phyloP scores from a whole-genome alignment of 1,284 basidiomycete species.

The Peniophora sp. region DNA sequence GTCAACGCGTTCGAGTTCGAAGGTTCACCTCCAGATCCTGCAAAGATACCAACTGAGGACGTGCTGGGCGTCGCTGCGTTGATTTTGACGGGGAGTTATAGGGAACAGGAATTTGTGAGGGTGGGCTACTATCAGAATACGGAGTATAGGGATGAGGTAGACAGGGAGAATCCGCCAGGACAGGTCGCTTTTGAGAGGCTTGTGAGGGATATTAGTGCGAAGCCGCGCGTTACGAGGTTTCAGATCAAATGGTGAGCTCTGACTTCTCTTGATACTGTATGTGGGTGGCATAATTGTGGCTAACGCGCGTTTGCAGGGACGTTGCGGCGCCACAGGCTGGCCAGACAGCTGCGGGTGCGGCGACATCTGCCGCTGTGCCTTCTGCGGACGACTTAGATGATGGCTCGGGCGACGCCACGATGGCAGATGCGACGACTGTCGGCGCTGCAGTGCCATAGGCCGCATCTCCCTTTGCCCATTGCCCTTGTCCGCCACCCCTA shows the following conservation, averaged over 20 bases:
- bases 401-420: not conserved
- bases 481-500: no score
- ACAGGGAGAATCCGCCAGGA: slow-evolving; percentile 67
- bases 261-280: no score
- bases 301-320: slow-evolving; percentile 41
- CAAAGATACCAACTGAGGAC: slow-evolving; percentile 77
- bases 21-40: slow-evolving; percentile 61
- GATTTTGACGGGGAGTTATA: slow-evolving; percentile 85
- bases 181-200: slow-evolving; percentile 74
- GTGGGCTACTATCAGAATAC: slow-evolving; percentile 99
- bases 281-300: slow-evolving; percentile 1
- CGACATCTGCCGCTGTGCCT: slow-evolving; percentile 71
- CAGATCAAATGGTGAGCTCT: slow-evolving; percentile 73
- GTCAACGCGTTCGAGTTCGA: slow-evolving; percentile 98
- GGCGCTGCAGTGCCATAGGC: no score
- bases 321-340: slow-evolving; percentile 47
- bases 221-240: slow-evolving; percentile 91
- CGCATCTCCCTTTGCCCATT: no score
- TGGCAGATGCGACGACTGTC: no score
- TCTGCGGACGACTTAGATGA: slow-evolving; percentile 64
- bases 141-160: slow-evolving; percentile 92
- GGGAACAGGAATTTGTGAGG: slow-evolving; percentile 95
- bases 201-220: slow-evolving; percentile 83
- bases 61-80: slow-evolving; percentile 87
- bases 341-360: slow-evolving; percentile 51